Evolutionary conservation across 2,329 filamentous ascomycete genomes (phyloP).

Genomic region (Nigrograna mackinnonii): DNA sequence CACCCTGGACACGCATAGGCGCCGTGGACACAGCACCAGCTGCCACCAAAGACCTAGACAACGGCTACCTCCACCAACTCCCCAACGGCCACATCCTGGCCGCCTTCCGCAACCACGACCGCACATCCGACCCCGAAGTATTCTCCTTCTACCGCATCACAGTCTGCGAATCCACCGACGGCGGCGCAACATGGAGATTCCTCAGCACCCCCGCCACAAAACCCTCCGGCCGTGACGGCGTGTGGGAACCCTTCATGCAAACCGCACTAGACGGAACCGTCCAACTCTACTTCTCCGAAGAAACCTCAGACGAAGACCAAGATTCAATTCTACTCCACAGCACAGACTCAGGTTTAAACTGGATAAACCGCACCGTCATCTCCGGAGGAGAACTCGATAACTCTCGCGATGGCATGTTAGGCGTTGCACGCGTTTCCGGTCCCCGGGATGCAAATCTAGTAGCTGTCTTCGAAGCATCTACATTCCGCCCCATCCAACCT

Average conservation of each 20-base stretch:
- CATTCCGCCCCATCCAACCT: constrained; percentile 4
- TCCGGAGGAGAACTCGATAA: constrained; percentile 38
- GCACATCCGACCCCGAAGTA: constrained; percentile 2
- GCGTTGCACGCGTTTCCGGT: constrained; percentile 39
- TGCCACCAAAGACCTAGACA: constrained; percentile 13
- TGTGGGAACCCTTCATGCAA: constrained; percentile 53
- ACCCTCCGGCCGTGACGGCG: constrained; percentile 34
- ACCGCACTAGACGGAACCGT: constrained; percentile 42
- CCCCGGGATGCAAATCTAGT: constrained; percentile 35
- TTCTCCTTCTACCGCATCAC: constrained; percentile 47
- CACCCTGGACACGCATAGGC: constrained; percentile 1
- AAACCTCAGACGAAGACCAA: constrained; percentile 45
- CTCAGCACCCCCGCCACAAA: constrained; percentile 26
- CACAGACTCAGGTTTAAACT: constrained; percentile 44
- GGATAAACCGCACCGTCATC: constrained; percentile 36
- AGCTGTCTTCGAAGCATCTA: constrained; percentile 50
- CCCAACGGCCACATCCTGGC: constrained; percentile 34
- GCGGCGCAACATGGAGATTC: constrained; percentile 43
- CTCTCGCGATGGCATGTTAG: constrained; percentile 52
- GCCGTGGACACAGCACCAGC: constrained; percentile 1
- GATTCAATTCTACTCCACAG: constrained; percentile 48
- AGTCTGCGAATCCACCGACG: constrained; percentile 46
- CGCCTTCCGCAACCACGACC: constrained; percentile 40
- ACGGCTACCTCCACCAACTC: constrained; percentile 39
- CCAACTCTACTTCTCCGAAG: constrained; percentile 50